Evolutionary conservation across 163 green algal species (phyloP), one percentile per base, ranked within the genome.

Genomic region (Coccomyxa subellipsoidea): DNA sequence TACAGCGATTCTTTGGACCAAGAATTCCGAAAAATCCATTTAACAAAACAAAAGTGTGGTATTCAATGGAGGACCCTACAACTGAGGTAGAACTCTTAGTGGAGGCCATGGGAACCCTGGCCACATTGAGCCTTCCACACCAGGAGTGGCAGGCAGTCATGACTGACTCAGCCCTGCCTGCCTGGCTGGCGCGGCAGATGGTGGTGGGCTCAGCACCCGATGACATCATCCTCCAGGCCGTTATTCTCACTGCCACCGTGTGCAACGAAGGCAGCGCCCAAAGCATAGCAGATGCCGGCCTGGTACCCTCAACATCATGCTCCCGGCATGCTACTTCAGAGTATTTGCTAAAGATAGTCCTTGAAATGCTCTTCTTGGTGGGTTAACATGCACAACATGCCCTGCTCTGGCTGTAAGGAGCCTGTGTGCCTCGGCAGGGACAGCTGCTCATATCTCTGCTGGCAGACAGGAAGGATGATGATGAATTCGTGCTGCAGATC

Each of bases 401-500:
- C 15, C 40, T 23, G 77, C 35, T 37, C 27, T 15, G 18, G 53
- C 47, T 69, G 32, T 54, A 0, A 75, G 80, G 66, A 92, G 89
- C 85, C 87, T 71, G 81, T 94, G 71, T 92, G 87, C 81, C 87
- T 90, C 34, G 89, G 86, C 47, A 59, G 47, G 47, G 47, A 66
- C 12, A 31, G 77, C 34, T 35, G 34, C 76, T 69, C 38, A 80
- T 66, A 69, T 80, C 31, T 15, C 81, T 96, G 71, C 93, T 98
- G 87, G 87, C 86, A 32, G 87, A 92, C n/a, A 94, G 94, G 84
- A 93, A 94, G 88, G 90, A 95, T 34, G 93, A 97, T 69, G 91
- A 96, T 38, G 92, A 96, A 84, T 94, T 96, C 84, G 91, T 96
- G 80, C 84, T 98, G 83, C 93, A 94, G 85, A 90, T 90, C 35